phyloP scores from a whole-genome alignment of 768 basidiomycete genomes.

The Tricholoma terreum region DNA sequence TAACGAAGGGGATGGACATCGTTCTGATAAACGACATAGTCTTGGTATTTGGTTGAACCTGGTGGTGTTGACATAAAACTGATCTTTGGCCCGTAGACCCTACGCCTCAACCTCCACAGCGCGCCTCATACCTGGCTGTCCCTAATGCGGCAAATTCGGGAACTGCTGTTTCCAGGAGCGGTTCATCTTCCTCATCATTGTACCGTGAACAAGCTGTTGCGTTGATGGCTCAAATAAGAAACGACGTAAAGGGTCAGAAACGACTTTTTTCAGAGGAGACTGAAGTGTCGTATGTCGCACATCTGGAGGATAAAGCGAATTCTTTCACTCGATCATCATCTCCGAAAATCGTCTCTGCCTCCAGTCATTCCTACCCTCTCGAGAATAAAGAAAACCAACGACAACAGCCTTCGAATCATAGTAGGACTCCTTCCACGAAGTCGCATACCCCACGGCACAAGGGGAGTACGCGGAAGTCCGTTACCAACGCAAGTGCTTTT shows the following conservation, averaged over 20 bases:
- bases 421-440: constrained; percentile 24
- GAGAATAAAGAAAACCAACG: constrained; percentile 33
- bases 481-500: constrained; percentile 34
- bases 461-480: constrained; percentile 42
- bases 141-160: constrained; percentile 29
- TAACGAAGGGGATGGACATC: constrained; percentile 9
- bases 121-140: constrained; percentile 32
- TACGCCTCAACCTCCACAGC: constrained; percentile 20
- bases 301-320: constrained; percentile 29
- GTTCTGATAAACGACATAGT: constrained; percentile 11
- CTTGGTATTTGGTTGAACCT: constrained; percentile 15
- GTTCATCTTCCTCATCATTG: constrained; percentile 56
- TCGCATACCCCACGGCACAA: constrained; percentile 19
- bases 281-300: constrained; percentile 45
- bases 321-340: constrained; percentile 16
- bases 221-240: constrained; percentile 84
- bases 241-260: constrained; percentile 72
- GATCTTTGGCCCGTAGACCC: neutral
- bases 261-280: constrained; percentile 69
- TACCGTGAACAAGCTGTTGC: constrained; percentile 76
- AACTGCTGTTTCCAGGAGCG: constrained; percentile 30
- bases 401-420: constrained; percentile 21
- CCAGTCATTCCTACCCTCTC: neutral
- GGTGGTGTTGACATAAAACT: neutral
- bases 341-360: constrained; percentile 5